Percentiles rank a stretch among this genome's conserved stretches.
phyloP scores from a whole-genome alignment of 257 asterid species.

The Striga asiatica region DNA sequence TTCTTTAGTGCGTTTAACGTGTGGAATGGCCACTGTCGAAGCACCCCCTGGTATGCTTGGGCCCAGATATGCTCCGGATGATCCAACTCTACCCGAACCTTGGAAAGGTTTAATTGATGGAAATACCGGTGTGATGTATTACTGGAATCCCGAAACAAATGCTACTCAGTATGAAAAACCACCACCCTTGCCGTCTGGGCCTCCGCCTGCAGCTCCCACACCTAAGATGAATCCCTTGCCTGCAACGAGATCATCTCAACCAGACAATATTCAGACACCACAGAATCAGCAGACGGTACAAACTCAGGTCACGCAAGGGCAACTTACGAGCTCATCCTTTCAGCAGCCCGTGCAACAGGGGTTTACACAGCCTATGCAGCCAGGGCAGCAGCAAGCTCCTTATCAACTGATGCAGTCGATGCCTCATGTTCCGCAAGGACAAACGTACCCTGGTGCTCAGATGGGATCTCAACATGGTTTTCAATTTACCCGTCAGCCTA shows the following conservation, averaged over 20 bases:
- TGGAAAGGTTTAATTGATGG: slow-evolving; percentile 95
- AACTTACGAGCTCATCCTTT: slow-evolving; percentile 22
- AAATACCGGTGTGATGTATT: slow-evolving; percentile 53
- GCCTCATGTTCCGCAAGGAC: slow-evolving; percentile 37
- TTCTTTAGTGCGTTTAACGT: slow-evolving; percentile 20
- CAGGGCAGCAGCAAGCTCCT: slow-evolving; percentile 44
- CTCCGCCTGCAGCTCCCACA: slow-evolving; percentile 46
- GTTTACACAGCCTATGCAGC: too few species aligned
- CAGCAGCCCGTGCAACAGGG: too few species aligned
- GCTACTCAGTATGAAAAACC: slow-evolving; percentile 84
- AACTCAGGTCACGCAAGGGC: slow-evolving; percentile 29
- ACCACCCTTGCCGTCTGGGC: slow-evolving; percentile 67
- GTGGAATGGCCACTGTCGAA: slow-evolving; percentile 59
- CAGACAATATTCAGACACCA: slow-evolving; percentile 34
- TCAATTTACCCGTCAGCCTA: slow-evolving; percentile 42
- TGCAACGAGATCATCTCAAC: slow-evolving; percentile 41
- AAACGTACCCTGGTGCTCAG: slow-evolving; percentile 37
- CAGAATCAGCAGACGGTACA: slow-evolving; percentile 32
- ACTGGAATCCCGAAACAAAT: slow-evolving; percentile 91
- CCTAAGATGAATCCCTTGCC: slow-evolving; percentile 63
- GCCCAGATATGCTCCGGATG: slow-evolving; percentile 89
- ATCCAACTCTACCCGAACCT: slow-evolving; percentile 83
- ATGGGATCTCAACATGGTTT: slow-evolving; percentile 50
- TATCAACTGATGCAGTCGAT: slow-evolving; percentile 30
- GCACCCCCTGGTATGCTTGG: slow-evolving; percentile 45